Conservation (phyloP, 1,284 basidiomycete species). For the Retiboletus flavoniger region DNA sequence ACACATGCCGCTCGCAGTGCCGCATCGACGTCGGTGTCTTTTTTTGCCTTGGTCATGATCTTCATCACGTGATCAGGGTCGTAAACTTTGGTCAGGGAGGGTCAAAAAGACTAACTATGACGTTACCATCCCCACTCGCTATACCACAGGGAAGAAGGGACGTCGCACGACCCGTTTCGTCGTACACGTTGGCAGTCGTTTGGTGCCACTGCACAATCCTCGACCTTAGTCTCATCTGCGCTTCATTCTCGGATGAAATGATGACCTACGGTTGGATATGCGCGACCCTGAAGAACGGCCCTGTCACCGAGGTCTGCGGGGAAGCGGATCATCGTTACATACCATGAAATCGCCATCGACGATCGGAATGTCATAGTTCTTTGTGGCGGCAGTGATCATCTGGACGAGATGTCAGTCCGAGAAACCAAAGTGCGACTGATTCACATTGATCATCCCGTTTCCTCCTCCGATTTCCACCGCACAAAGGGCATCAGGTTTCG, state of each 20-base stretch:
- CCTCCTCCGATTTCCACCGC: conserved; percentile 55
- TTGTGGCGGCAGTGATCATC: conserved; percentile 39
- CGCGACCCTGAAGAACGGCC: conserved; percentile 33
- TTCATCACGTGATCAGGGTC: conserved; percentile 24
- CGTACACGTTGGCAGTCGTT: conserved; percentile 44
- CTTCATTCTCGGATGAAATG: conserved; percentile 1
- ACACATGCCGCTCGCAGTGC: conserved; percentile 38
- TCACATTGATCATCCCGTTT: conserved; percentile 54
- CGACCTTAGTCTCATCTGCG: not conserved
- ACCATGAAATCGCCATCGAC: conserved; percentile 54
- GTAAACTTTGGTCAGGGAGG: not conserved
- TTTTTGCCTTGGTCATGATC: conserved; percentile 37
- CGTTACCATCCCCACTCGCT: conserved; percentile 40
- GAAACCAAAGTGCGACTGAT: conserved; percentile 5
- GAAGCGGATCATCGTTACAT: conserved; percentile 8
- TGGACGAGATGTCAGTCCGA: conserved; percentile 18
- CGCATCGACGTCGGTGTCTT: conserved; percentile 35
- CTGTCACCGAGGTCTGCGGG: conserved; percentile 7
- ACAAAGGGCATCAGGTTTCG: conserved; percentile 39
- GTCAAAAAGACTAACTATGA: conserved; percentile 30
- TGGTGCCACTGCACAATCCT: conserved; percentile 27
- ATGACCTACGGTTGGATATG: conserved; percentile 33
- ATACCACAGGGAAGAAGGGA: conserved; percentile 36
- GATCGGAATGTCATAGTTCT: conserved; percentile 38
- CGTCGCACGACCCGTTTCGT: conserved; percentile 29